A percentile compares a stretch with the other conserved stretches of the same genome.
phyloP scores from a whole-genome alignment of 2,329 filamentous ascomycete species.

The Aspergillus sp. region DNA sequence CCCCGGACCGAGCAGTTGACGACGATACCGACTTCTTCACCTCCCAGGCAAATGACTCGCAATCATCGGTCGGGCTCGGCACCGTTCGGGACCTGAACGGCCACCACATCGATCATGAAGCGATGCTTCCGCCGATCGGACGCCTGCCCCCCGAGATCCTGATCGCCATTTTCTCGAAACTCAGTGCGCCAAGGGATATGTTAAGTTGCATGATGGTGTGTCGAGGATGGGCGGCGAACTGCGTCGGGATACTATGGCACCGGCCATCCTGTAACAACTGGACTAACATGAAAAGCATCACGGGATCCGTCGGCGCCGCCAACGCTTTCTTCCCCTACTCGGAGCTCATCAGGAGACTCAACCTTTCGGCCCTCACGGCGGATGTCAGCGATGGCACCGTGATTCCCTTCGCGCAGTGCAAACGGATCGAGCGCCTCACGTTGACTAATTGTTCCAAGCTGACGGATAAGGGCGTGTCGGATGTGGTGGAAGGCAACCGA shows the following conservation, averaged over 20 bases:
- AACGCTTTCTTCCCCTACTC: conserved; percentile 86
- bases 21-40: conserved; percentile 95
- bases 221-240: conserved; percentile 87
- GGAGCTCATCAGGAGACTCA: conserved; percentile 87
- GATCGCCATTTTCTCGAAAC: conserved; percentile 85
- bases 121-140: conserved; percentile 63
- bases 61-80: conserved; percentile 83
- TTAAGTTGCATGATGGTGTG: conserved; percentile 91
- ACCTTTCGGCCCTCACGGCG: conserved; percentile 75
- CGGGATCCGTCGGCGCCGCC: conserved; percentile 68
- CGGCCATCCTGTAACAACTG: conserved; percentile 87
- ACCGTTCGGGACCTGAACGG: conserved; percentile 73
- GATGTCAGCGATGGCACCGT: conserved; percentile 88
- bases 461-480: conserved; percentile 78
- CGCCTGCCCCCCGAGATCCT: conserved; percentile 90
- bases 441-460: conserved; percentile 84
- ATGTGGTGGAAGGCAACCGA: conserved; percentile 74
- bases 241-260: conserved; percentile 92
- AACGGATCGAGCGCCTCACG: conserved; percentile 87
- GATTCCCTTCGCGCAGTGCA: conserved; percentile 76
- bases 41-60: conserved; percentile 78
- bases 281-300: conserved; percentile 77
- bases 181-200: conserved; percentile 73
- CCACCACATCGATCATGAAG: conserved; percentile 50
- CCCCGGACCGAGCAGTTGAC: conserved; percentile 62